Conservation (phyloP, 1,284 basidiomycete genomes). For the Cutaneotrichosporon sp. region DNA sequence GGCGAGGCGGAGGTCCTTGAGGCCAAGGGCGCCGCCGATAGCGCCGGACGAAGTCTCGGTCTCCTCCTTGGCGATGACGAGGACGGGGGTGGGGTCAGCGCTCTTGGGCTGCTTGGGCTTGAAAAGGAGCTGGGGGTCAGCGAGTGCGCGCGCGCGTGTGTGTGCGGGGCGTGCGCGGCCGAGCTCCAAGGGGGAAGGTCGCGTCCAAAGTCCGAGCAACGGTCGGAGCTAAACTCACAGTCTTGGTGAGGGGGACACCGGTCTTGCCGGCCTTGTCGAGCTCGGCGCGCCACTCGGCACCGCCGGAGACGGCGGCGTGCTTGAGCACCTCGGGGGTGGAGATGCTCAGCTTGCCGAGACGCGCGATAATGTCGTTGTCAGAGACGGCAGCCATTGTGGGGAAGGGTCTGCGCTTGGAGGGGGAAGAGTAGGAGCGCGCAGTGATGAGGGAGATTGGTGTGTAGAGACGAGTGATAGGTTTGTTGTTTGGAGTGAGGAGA, state of each 20-base stretch:
- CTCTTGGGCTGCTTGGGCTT: constrained; percentile 73
- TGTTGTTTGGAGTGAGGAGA: constrained; percentile 1
- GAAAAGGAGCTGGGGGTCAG: constrained; percentile 51
- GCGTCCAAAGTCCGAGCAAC: not conserved
- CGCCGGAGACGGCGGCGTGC: constrained; percentile 47
- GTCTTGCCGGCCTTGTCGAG: constrained; percentile 43
- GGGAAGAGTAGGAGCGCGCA: not conserved
- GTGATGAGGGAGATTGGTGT: not conserved
- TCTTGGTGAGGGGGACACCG: constrained; percentile 45
- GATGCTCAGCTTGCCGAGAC: constrained; percentile 47
- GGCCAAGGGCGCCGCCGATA: constrained; percentile 76
- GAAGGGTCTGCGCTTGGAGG: constrained; percentile 20
- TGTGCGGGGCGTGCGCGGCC: not conserved
- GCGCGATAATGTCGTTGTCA: constrained; percentile 64
- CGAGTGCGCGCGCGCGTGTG: not conserved
- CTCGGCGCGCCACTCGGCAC: constrained; percentile 50
- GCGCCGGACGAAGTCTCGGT: constrained; percentile 74
- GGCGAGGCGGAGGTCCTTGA: constrained; percentile 90
- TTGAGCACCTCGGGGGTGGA: constrained; percentile 40
- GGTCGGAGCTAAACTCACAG: constrained; percentile 31
- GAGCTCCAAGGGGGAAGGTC: not conserved
- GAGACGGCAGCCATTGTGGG: constrained; percentile 68
- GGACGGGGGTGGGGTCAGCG: constrained; percentile 77
- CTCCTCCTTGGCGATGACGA: constrained; percentile 80
- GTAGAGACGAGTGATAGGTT: too few species aligned